phyloP scores from a whole-genome alignment of 2,329 filamentous ascomycete genomes.

The Elsinoe batatas region DNA sequence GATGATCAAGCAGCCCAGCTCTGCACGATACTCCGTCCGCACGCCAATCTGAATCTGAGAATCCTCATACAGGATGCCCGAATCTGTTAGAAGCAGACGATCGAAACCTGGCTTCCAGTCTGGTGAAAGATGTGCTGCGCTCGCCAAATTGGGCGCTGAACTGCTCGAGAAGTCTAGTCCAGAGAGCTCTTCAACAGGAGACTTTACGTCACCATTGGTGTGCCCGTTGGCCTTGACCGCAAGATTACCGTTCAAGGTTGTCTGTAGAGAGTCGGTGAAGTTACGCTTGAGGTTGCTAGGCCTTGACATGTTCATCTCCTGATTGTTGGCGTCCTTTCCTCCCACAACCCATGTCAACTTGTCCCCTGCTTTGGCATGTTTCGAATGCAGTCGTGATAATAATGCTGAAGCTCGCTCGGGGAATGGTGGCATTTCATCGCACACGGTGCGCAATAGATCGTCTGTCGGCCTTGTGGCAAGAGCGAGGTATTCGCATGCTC shows the following conservation, averaged over 20 bases:
- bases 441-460: slow-evolving; percentile 83
- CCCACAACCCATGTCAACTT: slow-evolving; percentile 97
- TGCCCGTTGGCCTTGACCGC: slow-evolving; percentile 20
- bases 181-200: slow-evolving; percentile 53
- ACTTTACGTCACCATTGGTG: slow-evolving; percentile 22
- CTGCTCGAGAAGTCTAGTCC: slow-evolving; percentile 68
- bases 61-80: slow-evolving; percentile 91
- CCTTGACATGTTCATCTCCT: slow-evolving; percentile 71
- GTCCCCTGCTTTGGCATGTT: slow-evolving; percentile 76
- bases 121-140: slow-evolving; percentile 82
- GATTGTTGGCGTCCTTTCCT: slow-evolving; percentile 81
- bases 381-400: slow-evolving; percentile 85
- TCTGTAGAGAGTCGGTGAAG: slow-evolving; percentile 49
- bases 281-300: slow-evolving; percentile 75
- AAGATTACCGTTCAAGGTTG: slow-evolving; percentile 17
- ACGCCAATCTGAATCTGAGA: slow-evolving; percentile 86
- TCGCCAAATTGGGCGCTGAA: slow-evolving; percentile 75
- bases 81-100: slow-evolving; percentile 63
- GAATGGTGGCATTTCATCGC: slow-evolving; percentile 98
- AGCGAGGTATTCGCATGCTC: slow-evolving; percentile 88
- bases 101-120: slow-evolving; percentile 92
- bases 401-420: slow-evolving; percentile 88
- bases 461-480: slow-evolving; percentile 80
- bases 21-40: slow-evolving; percentile 87
- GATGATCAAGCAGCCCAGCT: slow-evolving; percentile 87